These are phyloP conservation scores for Fraxinus latifolia DNA, from an alignment of 305 asterid species.

Conservation along the genomic window DNA sequence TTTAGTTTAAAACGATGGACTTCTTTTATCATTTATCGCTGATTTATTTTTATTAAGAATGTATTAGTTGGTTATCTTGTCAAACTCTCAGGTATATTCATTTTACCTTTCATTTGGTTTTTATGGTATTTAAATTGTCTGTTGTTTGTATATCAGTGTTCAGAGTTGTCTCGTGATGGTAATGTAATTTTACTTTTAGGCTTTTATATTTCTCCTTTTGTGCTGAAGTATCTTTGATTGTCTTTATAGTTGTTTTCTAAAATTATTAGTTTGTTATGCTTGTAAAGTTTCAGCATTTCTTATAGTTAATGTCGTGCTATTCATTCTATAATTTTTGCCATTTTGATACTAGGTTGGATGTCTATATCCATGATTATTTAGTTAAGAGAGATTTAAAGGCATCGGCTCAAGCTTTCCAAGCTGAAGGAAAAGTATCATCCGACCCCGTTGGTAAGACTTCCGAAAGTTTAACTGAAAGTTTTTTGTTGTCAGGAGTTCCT, in stretches of 20 bases:
- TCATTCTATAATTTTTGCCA: slow-evolving; percentile 6
- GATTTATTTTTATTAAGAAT: background rate
- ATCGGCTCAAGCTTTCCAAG: slow-evolving; percentile 91
- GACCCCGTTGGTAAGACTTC: slow-evolving; percentile 87
- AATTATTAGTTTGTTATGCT: background rate
- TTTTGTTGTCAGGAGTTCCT: background rate
- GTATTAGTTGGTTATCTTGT: background rate
- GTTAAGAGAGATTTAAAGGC: slow-evolving; percentile 89
- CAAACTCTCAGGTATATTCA: background rate
- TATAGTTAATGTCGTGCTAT: background rate
- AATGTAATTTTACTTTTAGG: background rate
- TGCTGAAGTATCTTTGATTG: background rate
- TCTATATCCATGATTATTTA: slow-evolving; percentile 82
- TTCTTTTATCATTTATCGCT: background rate
- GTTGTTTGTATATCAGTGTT: background rate
- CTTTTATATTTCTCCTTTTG: background rate
- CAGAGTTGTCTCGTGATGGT: background rate
- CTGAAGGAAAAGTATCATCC: slow-evolving; percentile 93
- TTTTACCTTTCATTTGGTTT: slow-evolving; percentile 8
- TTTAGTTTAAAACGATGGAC: background rate
- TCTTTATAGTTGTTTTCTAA: background rate
- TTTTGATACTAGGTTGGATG: slow-evolving; percentile 70
- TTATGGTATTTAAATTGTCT: background rate
- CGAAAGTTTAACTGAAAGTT: background rate
- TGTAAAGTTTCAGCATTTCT: background rate